Evolutionary conservation across 2,329 filamentous ascomycete genomes (phyloP), one percentile per base, ranked within the genome.

Genomic region (Venturia pyrina): DNA sequence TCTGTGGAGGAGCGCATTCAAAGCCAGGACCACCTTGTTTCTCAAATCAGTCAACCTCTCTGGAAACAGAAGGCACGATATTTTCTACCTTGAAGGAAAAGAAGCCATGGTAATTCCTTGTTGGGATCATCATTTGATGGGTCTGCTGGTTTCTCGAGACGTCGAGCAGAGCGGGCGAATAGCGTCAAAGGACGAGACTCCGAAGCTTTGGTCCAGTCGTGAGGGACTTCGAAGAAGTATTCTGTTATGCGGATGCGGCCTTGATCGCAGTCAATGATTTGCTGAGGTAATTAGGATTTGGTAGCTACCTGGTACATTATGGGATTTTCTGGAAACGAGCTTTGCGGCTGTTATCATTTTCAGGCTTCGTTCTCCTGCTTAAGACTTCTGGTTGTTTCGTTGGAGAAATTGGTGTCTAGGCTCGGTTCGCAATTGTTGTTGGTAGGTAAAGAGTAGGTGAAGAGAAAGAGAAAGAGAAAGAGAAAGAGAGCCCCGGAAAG

Each of bases 141-240:
- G 64, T 79, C 81, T 65, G 86, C 82, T 43, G 67, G 67, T 34
- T 61, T 64, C 11, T 67, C 62, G 2, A 59, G 8, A 70, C 87
- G 89, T 65, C 83, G 80, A 19, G 88, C 89, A 64, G 85, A 88
- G 63, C 91, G 88, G 43, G 85, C 92, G 75, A 96, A 97, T 44
- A 97, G 80, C 65, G 84, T 85, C 68, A 97, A 82, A 5, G 80
- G 85, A 61, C 83, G 84, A 40, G 81, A 79, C 3, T 37, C 43
- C 5, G 79, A 74, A 0, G 86, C 86, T 65, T 87, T 83, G 68
- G 78, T 77, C 76, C 96, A 89, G 78, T 96, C 89, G 68, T 90
- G 82, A 3, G 93, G 92, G 13, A 96, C 92, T 70, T 91, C 84
- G 76, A 96, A 96, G 80, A 91, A 89, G 72, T 93, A 83, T 75